These are phyloP conservation scores for Cladosporium sp. DNA, from an alignment of 2,329 filamentous ascomycete species.

Conservation along the genomic window DNA sequence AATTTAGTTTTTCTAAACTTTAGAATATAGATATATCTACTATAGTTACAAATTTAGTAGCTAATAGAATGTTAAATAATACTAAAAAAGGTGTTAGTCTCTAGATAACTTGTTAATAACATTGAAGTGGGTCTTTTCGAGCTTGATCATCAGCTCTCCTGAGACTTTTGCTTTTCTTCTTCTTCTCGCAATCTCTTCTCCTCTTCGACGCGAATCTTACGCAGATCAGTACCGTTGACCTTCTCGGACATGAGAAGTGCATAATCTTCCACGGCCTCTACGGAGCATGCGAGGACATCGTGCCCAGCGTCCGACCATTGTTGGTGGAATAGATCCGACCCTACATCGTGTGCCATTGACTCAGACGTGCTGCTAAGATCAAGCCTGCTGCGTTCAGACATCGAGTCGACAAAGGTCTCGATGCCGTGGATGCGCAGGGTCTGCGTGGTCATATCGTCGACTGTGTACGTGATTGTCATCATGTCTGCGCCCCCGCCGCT, in stretches of 20 bases:
- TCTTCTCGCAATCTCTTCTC: not conserved
- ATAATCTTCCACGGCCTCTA: not conserved
- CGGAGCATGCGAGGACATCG: conserved; percentile 2
- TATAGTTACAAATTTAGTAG: no score
- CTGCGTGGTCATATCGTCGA: conserved; percentile 23
- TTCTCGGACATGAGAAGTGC: not conserved
- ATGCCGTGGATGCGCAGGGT: conserved; percentile 11
- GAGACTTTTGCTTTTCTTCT: not conserved
- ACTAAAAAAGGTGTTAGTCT: no score
- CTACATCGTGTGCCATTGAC: not conserved
- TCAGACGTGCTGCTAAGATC: not conserved
- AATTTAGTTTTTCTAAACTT: no score
- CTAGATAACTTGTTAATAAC: no score
- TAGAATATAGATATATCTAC: no score
- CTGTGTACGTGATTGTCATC: conserved; percentile 23
- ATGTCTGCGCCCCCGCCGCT: conserved; percentile 21
- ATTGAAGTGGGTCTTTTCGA: no score
- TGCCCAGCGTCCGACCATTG: conserved; percentile 2
- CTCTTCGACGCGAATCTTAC: not conserved
- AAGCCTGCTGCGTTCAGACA: not conserved
- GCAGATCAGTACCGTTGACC: not conserved
- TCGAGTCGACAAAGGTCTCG: not conserved
- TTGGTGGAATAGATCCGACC: no score
- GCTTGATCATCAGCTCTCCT: no score
- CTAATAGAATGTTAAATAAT: no score